Evolutionary conservation across 768 basidiomycete genomes (phyloP).

Genomic region (Boletus reticulatus): DNA sequence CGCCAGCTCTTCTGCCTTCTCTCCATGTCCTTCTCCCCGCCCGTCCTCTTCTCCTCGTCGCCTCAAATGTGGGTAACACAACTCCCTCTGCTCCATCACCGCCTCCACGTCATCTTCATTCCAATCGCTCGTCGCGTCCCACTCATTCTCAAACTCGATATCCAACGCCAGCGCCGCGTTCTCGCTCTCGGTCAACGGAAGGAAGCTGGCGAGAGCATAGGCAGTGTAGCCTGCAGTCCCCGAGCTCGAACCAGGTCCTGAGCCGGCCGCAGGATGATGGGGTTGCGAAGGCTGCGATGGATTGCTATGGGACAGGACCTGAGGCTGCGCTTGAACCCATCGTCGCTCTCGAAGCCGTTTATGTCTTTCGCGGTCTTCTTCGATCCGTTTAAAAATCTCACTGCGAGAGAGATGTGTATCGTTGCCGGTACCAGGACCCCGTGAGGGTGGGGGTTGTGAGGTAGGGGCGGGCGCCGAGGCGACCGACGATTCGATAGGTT

Average conservation of each 20-base stretch:
- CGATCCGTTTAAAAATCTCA: constrained; percentile 84
- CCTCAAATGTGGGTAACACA: constrained; percentile 56
- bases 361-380: constrained; percentile 90
- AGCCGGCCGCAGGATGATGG: background rate
- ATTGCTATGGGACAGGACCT: background rate
- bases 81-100: constrained; percentile 61
- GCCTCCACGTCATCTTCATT: constrained; percentile 87
- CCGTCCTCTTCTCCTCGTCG: background rate
- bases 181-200: constrained; percentile 43
- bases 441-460: constrained; percentile 11
- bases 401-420: constrained; percentile 45
- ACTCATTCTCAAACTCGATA: constrained; percentile 86
- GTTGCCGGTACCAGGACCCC: background rate
- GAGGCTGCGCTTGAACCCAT: constrained; percentile 4
- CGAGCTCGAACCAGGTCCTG: background rate
- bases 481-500: constrained; percentile 11
- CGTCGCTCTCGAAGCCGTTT: constrained; percentile 37
- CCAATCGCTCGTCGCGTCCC: constrained; percentile 90
- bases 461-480: constrained; percentile 21
- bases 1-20: background rate
- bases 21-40: background rate
- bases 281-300: background rate
- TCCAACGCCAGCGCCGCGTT: constrained; percentile 57
- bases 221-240: constrained; percentile 2
- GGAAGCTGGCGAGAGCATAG: constrained; percentile 22